Base-by-base conservation (phyloP, 441 rosid genomes). In the Syzygium malaccense region DNA sequence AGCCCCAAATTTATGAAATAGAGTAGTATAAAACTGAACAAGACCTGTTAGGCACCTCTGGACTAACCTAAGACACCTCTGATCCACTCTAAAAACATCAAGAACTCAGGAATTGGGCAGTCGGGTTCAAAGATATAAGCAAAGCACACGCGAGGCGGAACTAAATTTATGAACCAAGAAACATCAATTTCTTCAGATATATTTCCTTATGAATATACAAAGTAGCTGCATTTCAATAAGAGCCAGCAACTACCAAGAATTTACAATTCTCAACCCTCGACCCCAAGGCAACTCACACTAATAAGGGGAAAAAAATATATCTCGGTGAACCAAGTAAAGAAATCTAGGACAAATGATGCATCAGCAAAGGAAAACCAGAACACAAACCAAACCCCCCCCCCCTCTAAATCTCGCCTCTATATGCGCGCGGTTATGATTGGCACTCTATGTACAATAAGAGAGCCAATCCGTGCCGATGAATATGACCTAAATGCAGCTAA, bases 181-280 rank as follows among this genome's bases (percentile, higher is more conserved):
- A 75, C n/a, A 41, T 75, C 83, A 23, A 75, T 51, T 58, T 89
- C 88, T 85, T 93, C 88, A 89, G 85, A 86, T 91, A 91, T 85
- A 90, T 92, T 90, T 83, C 84, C 92, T 90, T 91, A 90, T 88
- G 91, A 93, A 92, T 93, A 92, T 93, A 94, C 94, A 90, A 85
- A 91, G 92, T 88, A 87, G 88, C 91, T 90, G 91, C 92, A 68
- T 88, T 49, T 88, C 86, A 66, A 90, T 88, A 92, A 85, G 86
- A 87, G 88, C 89, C 91, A 90, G 89, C 92, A 91, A 88, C 94
- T 92, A 92, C 90, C 88, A 90, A 32, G 93, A 92, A 94, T 95
- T 91, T 95, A 93, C 96, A 95, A 88, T 94, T 95, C 90, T 90
- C 93, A 41, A 89, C 88, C 93, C 91, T 89, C 93, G 89, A 41